phyloP scores from a whole-genome alignment of 441 rosid species.

The Manihot esculenta region DNA sequence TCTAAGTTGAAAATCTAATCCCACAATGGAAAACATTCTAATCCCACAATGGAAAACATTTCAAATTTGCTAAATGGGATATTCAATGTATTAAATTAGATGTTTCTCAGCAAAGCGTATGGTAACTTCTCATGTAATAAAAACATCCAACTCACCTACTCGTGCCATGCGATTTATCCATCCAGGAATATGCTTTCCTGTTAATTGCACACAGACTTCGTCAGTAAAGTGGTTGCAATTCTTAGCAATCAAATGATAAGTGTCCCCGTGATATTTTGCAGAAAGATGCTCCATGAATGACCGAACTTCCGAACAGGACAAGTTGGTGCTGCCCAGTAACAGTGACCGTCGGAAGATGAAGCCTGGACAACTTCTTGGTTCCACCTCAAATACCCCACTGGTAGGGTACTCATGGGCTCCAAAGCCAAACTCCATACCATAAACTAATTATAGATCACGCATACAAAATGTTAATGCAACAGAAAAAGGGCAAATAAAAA shows the following conservation, averaged over 20 bases:
- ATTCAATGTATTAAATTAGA: slow-evolving; percentile 9
- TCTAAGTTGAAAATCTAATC: slow-evolving; percentile 5
- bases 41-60: slow-evolving; percentile 11
- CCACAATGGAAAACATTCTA: slow-evolving; percentile 4
- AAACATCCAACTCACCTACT: slow-evolving; percentile 54
- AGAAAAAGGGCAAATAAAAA: neutral
- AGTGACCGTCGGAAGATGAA: slow-evolving; percentile 84
- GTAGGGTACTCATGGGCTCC: slow-evolving; percentile 89
- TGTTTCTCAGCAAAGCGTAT: slow-evolving; percentile 13
- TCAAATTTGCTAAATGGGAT: neutral
- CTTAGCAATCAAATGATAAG: slow-evolving; percentile 94
- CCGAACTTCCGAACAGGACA: slow-evolving; percentile 73
- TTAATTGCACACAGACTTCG: slow-evolving; percentile 66
- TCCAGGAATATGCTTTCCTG: slow-evolving; percentile 89
- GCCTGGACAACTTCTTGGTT: slow-evolving; percentile 92
- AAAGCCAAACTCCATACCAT: slow-evolving; percentile 85
- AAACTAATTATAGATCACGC: slow-evolving; percentile 45
- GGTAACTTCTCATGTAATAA: slow-evolving; percentile 14
- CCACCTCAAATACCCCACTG: slow-evolving; percentile 94
- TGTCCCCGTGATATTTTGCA: slow-evolving; percentile 74
- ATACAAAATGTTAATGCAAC: slow-evolving; percentile 21
- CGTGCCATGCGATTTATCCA: slow-evolving; percentile 95
- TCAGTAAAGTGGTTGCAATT: slow-evolving; percentile 97
- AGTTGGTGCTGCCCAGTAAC: slow-evolving; percentile 59
- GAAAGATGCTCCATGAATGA: slow-evolving; percentile 85